Conservation (phyloP, 768 basidiomycete genomes). For the Psilocybe azurescens region DNA sequence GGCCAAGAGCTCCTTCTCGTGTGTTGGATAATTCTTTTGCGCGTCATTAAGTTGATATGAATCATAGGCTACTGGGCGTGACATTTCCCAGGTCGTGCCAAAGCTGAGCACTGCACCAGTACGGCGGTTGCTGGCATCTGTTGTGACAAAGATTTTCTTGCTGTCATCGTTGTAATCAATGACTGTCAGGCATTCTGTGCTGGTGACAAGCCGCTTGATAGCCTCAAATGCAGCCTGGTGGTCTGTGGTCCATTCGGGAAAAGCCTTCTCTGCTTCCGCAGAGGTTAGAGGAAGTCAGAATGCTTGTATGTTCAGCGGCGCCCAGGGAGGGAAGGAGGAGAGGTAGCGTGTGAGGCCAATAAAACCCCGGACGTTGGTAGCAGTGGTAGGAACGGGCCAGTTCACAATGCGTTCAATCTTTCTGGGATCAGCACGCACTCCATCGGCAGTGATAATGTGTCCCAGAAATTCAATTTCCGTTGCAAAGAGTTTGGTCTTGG, state of each 20-base stretch:
- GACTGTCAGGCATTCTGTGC: constrained; percentile 16
- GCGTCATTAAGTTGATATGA: constrained; percentile 31
- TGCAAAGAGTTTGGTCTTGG: constrained; percentile 18
- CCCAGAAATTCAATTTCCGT: constrained; percentile 35
- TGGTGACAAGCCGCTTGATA: constrained; percentile 31
- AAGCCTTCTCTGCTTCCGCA: constrained; percentile 28
- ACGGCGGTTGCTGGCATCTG: constrained; percentile 32
- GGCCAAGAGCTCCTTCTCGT: constrained; percentile 43
- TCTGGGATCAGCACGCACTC: constrained; percentile 31
- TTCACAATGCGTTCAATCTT: constrained; percentile 33
- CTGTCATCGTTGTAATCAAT: constrained; percentile 21
- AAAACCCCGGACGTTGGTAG: constrained; percentile 34
- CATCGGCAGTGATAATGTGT: constrained; percentile 32
- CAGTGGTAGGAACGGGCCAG: constrained; percentile 34
- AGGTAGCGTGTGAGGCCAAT: constrained; percentile 38
- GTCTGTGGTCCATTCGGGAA: constrained; percentile 29
- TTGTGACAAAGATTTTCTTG: constrained; percentile 35
- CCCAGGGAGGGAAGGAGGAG: constrained; percentile 29
- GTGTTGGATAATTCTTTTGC: constrained; percentile 37
- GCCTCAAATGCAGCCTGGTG: constrained; percentile 31
- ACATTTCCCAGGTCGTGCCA: constrained; percentile 33
- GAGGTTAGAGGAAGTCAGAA: constrained; percentile 31
- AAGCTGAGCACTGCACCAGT: constrained; percentile 35
- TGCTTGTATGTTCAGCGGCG: constrained; percentile 32
- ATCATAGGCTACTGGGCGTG: constrained; percentile 36